Evolutionary conservation across 768 basidiomycete genomes (phyloP).

Genomic region (Fomitopsis serialis): DNA sequence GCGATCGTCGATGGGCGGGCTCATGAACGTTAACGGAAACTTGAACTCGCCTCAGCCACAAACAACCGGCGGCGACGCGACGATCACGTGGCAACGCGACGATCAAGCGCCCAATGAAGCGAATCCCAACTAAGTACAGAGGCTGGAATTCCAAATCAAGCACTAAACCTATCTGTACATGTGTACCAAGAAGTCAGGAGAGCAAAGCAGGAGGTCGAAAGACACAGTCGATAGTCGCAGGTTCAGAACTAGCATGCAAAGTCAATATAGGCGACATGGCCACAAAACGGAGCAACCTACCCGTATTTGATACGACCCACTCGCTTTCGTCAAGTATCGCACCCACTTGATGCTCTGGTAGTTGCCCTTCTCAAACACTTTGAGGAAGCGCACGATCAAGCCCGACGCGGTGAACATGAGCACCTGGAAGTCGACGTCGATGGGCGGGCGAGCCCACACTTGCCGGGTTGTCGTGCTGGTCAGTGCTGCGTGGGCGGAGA

Average conservation of each 20-base stretch:
- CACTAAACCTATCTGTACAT: not conserved
- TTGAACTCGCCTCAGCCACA: not conserved
- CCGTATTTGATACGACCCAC: conserved; percentile 89
- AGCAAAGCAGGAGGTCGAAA: not conserved
- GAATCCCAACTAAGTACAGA: too few species aligned
- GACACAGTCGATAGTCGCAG: not conserved
- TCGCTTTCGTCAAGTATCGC: conserved; percentile 89
- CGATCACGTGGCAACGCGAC: not conserved
- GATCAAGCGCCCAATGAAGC: not conserved
- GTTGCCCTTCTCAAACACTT: conserved; percentile 94
- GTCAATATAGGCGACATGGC: too few species aligned
- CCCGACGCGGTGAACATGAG: conserved; percentile 99
- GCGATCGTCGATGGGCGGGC: not conserved
- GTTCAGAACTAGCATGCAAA: not conserved
- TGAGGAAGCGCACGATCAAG: conserved; percentile 91
- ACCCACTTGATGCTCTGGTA: conserved; percentile 98
- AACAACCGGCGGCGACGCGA: not conserved
- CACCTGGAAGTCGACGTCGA: conserved; percentile 98
- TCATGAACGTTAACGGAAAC: not conserved
- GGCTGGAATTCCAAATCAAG: too few species aligned
- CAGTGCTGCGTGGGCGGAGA: conserved; percentile 76
- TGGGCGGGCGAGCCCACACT: conserved; percentile 97
- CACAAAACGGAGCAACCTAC: conserved; percentile 31
- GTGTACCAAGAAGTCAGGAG: not conserved
- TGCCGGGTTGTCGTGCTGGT: conserved; percentile 89